A percentile compares a stretch with the other conserved stretches of the same genome.
phyloP scores from a whole-genome alignment of 495 filamentous ascomycete species.

The Endocarpon pusillum region DNA sequence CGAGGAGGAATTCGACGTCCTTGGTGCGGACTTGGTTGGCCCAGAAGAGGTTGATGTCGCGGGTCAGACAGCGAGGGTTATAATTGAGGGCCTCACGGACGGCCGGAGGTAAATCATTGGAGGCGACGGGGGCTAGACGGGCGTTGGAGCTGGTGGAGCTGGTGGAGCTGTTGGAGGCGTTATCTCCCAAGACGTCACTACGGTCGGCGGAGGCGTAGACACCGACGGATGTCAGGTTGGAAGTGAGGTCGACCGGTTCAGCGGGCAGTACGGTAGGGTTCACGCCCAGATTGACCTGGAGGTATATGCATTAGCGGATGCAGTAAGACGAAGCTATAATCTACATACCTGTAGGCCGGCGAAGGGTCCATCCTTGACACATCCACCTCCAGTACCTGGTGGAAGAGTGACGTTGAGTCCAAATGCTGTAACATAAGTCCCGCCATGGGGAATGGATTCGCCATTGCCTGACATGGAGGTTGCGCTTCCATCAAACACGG shows the following conservation, averaged over 20 bases:
- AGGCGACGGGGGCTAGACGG: conserved; percentile 35
- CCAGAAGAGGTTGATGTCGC: conserved; percentile 41
- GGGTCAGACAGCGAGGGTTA: conserved; percentile 48
- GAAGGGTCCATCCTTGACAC: conserved; percentile 44
- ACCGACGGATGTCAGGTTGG: too few relatives aligned
- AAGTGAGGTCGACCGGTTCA: too few relatives aligned
- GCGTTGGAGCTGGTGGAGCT: conserved; percentile 24
- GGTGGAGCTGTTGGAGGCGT: too few relatives aligned
- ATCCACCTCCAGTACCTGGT: conserved; percentile 44
- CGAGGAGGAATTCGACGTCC: conserved; percentile 29
- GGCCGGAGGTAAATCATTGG: conserved; percentile 13
- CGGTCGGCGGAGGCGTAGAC: too few relatives aligned
- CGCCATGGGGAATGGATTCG: conserved; percentile 19
- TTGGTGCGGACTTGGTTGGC: conserved; percentile 32
- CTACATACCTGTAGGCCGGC: too few relatives aligned
- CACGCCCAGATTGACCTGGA: too few relatives aligned
- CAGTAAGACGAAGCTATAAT: too few relatives aligned
- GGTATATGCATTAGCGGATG: too few relatives aligned
- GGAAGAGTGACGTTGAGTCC: conserved; percentile 15
- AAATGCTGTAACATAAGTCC: conserved; percentile 7
- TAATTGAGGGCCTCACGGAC: conserved; percentile 18
- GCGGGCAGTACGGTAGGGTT: too few relatives aligned
- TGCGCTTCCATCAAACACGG: conserved; percentile 45
- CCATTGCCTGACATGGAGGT: conserved; percentile 49
- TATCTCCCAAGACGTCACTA: too few relatives aligned